Conservation (phyloP, 495 filamentous ascomycete species). For the Aspergillus egyptiacus region DNA sequence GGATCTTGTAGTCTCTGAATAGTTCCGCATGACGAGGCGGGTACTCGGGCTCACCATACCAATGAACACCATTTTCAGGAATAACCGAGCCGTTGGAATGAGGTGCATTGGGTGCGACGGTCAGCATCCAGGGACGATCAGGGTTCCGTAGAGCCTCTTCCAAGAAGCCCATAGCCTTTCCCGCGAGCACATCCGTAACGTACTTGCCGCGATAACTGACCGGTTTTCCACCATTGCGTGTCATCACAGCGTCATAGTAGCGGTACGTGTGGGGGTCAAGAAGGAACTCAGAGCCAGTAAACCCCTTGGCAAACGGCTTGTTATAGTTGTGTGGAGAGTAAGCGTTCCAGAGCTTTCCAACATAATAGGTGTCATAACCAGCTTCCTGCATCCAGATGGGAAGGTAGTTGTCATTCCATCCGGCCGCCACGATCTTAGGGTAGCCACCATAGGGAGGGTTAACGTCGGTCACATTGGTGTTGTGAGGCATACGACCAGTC, state of each 20-base stretch:
- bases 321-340: constrained; percentile 53
- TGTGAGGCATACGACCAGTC: constrained; percentile 60
- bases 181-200: constrained; percentile 52
- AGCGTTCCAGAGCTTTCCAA: constrained; percentile 63
- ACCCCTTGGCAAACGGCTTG: constrained; percentile 51
- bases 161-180: constrained; percentile 55
- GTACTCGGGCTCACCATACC: constrained; percentile 28
- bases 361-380: constrained; percentile 65
- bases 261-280: constrained; percentile 64
- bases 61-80: constrained; percentile 7
- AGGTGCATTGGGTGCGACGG: constrained; percentile 58
- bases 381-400: constrained; percentile 63
- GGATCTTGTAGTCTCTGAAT: constrained; percentile 25
- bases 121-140: constrained; percentile 56
- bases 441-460: constrained; percentile 57
- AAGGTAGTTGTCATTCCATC: constrained; percentile 59
- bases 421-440: constrained; percentile 55
- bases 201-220: constrained; percentile 49
- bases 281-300: constrained; percentile 50
- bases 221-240: constrained; percentile 50
- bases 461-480: constrained; percentile 66
- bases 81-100: constrained; percentile 37
- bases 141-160: constrained; percentile 45
- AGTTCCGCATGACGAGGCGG: constrained; percentile 26
- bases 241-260: constrained; percentile 55